Base-by-base conservation (phyloP, 2,329 filamentous ascomycete species). In the Cordyceps tenuipes region DNA sequence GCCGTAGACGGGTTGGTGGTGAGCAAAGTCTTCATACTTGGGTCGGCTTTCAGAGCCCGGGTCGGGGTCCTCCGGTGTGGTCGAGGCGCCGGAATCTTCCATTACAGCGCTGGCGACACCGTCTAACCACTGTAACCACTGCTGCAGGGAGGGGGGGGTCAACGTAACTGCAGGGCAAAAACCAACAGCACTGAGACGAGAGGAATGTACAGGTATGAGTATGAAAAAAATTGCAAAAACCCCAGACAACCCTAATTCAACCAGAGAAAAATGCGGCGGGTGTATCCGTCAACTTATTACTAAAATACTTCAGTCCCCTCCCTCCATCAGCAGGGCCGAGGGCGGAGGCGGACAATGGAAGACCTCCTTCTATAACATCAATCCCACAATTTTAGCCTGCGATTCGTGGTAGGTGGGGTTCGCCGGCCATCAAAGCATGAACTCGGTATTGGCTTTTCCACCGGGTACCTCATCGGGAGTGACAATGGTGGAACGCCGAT, bases 21-120 rank as follows among this genome's bases (percentile, higher is more conserved):
- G 57, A 29, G 57, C 50, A 60, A 60, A 60, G 50, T 61, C 59
- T 57, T 61, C 59, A 29, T 61, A 56, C 15, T 60, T 60, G 49
- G 57, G 57, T n/a, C 57, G 52, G 43, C 31, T 44, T 19, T 41
- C 59, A 34, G 59, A 61, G 47, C 52, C 59, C 21, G 53, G 59
- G 41, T 61, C 59, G 13, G 59, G 52, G 29, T 61, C 59, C 48
- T 61, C 59, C 4, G 59, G 53, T n/a, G 59, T 47, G 29, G 43
- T 44, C 39, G 59, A 56, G 12, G 44, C 13, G 59, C 46, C 51
- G 7, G 59, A 57, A 2, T 60, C 57, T 49, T 60, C 57, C 57
- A 60, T 60, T 13, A 44, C 57, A 21, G 43, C n/a, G 9, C 41
- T 13, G 34, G 8, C 57, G 36, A 29, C 48, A 31, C 23, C 23